These are phyloP conservation scores for Eucalyptus marginata DNA, from an alignment of 345 rosid species.

Conservation along the genomic window DNA sequence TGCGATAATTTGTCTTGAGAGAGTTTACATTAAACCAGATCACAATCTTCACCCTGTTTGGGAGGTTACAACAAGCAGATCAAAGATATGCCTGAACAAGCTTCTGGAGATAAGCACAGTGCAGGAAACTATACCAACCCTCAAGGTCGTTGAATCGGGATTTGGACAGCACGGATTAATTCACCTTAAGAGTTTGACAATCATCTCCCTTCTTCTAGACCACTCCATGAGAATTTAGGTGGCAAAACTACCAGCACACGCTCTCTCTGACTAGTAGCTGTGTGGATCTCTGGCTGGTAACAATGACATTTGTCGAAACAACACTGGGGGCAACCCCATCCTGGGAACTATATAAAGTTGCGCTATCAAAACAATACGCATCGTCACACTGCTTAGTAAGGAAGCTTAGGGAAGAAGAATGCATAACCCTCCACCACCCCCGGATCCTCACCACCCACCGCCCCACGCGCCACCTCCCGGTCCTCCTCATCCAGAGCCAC, in stretches of 20 bases:
- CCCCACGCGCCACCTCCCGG: conserved; percentile 1
- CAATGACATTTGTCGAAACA: neutral
- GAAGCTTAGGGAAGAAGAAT: neutral
- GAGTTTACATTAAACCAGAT: neutral
- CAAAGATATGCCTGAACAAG: neutral
- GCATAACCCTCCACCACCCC: conserved; percentile 3
- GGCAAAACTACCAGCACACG: neutral
- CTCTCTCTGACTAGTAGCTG: neutral
- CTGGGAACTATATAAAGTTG: neutral
- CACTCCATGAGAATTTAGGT: neutral
- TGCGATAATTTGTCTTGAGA: neutral
- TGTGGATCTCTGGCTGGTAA: neutral
- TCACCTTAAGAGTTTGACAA: neutral
- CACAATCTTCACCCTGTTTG: neutral
- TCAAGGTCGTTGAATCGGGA: neutral
- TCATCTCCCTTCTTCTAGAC: neutral
- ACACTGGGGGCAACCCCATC: neutral
- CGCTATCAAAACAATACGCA: neutral
- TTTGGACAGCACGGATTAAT: neutral
- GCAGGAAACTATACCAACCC: neutral
- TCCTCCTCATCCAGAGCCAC: conserved; percentile 6
- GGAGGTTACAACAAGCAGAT: neutral
- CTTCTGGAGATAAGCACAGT: neutral
- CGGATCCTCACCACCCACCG: conserved; percentile 5
- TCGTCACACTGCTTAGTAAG: neutral